Conservation (phyloP, 2,329 filamentous ascomycete genomes). For the Allantophomopsis lycopodina region DNA sequence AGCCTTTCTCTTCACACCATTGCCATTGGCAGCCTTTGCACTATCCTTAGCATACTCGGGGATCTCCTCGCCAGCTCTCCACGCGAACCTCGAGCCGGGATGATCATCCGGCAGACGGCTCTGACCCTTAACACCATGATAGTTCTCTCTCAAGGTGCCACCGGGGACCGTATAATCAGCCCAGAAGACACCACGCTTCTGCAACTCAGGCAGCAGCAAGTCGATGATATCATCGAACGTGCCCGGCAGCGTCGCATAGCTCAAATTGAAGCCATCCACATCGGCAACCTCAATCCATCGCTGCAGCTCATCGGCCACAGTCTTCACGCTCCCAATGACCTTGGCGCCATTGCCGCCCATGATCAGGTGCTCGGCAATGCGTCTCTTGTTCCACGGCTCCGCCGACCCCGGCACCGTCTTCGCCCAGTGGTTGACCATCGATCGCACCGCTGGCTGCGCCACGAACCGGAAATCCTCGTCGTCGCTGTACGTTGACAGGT, state of each 20-base stretch:
- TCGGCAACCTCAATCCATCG: slow-evolving; percentile 53
- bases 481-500: slow-evolving; percentile 43
- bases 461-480: slow-evolving; percentile 48
- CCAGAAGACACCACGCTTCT: slow-evolving; percentile 41
- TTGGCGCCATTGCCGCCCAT: slow-evolving; percentile 53
- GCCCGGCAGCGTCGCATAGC: slow-evolving; percentile 49
- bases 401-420: slow-evolving; percentile 16
- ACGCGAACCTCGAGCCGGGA: slow-evolving; percentile 21
- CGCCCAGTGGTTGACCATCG: slow-evolving; percentile 33
- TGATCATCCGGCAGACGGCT: slow-evolving; percentile 19
- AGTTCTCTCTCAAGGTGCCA: slow-evolving; percentile 24
- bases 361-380: slow-evolving; percentile 44
- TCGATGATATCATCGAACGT: slow-evolving; percentile 55
- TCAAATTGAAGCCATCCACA: slow-evolving; percentile 62
- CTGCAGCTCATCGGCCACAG: slow-evolving; percentile 54
- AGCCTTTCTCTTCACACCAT: too few relatives aligned
- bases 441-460: slow-evolving; percentile 28
- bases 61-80: slow-evolving; percentile 18
- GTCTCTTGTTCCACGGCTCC: slow-evolving; percentile 20
- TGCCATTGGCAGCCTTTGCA: too few relatives aligned
- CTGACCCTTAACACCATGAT: slow-evolving; percentile 18
- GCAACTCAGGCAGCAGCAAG: slow-evolving; percentile 47
- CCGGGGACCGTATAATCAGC: slow-evolving; percentile 25
- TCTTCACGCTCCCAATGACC: slow-evolving; percentile 32
- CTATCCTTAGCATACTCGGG: slow-evolving; percentile 13